Evolutionary conservation across 345 rosid genomes (phyloP).

Genomic region (Citropsis articulata): DNA sequence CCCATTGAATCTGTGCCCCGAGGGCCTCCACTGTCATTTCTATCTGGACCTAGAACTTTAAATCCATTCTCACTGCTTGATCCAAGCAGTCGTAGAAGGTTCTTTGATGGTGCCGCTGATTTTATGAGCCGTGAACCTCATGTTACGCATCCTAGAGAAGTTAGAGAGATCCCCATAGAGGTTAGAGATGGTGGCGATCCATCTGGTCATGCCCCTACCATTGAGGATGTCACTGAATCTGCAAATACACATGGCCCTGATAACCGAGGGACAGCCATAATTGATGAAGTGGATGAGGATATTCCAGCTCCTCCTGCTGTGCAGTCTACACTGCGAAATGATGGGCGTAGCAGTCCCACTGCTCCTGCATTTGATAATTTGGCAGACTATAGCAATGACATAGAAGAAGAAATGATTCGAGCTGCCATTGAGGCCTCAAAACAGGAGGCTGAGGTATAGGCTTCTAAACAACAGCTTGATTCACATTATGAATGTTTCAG

Average conservation of each 20-base stretch:
- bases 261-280: conserved; percentile 49
- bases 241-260: conserved; percentile 41
- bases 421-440: conserved; percentile 99
- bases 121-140: conserved; percentile 41
- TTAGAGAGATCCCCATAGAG: conserved; percentile 87
- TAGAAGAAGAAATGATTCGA: conserved; percentile 95
- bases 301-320: conserved; percentile 31
- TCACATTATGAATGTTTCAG: background rate
- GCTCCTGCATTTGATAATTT: conserved; percentile 45
- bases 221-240: conserved; percentile 79
- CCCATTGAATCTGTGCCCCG: conserved; percentile 39
- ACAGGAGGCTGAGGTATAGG: conserved; percentile 56
- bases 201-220: conserved; percentile 58
- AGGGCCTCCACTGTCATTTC: conserved; percentile 37
- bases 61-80: conserved; percentile 47
- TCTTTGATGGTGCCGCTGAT: conserved; percentile 42
- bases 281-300: conserved; percentile 63
- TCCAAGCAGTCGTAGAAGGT: conserved; percentile 41
- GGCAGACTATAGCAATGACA: conserved; percentile 65
- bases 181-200: conserved; percentile 55
- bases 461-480: conserved; percentile 9
- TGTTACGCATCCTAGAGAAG: conserved; percentile 83
- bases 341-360: conserved; percentile 32
- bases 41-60: conserved; percentile 33
- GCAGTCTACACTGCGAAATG: conserved; percentile 22